Evolutionary conservation across 2,329 filamentous ascomycete genomes (phyloP).

Genomic region (Aspergillus hiratsukae): DNA sequence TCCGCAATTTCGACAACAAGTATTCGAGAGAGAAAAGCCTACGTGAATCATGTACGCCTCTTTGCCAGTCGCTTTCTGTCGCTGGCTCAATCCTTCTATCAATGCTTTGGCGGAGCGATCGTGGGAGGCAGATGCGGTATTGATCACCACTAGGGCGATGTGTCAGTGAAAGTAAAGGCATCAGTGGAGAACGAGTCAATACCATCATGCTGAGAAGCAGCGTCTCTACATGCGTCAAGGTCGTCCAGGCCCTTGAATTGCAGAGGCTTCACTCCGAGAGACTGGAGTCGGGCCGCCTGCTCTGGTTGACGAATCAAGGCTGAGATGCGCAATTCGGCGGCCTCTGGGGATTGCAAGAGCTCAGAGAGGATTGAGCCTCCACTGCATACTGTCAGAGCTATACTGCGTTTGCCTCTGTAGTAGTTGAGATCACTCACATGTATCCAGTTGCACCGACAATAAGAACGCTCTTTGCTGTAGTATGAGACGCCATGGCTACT

Average conservation of each 20-base stretch:
- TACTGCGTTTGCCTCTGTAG: not conserved
- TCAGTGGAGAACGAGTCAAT: not conserved
- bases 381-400: not conserved
- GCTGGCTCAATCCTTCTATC: slow-evolving; percentile 40
- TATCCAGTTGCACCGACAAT: not conserved
- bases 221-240: slow-evolving; percentile 2
- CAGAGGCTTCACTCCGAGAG: slow-evolving; percentile 6
- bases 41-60: slow-evolving; percentile 41
- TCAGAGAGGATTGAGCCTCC: not conserved
- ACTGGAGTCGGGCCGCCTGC: not conserved
- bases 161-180: not conserved
- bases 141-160: slow-evolving; percentile 35
- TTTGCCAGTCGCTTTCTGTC: slow-evolving; percentile 31
- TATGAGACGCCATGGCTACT: not conserved
- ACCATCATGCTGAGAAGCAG: slow-evolving; percentile 13
- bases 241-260: slow-evolving; percentile 14
- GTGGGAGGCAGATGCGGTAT: slow-evolving; percentile 41
- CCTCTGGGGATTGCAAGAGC: not conserved
- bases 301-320: slow-evolving; percentile 8
- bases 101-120: slow-evolving; percentile 36
- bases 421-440: not conserved
- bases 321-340: slow-evolving; percentile 1
- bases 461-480: not conserved
- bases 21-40: not conserved
- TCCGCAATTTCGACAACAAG: too few relatives aligned